phyloP scores from a whole-genome alignment of 108 stramenopile genomes.

The Nitzschia putrida region DNA sequence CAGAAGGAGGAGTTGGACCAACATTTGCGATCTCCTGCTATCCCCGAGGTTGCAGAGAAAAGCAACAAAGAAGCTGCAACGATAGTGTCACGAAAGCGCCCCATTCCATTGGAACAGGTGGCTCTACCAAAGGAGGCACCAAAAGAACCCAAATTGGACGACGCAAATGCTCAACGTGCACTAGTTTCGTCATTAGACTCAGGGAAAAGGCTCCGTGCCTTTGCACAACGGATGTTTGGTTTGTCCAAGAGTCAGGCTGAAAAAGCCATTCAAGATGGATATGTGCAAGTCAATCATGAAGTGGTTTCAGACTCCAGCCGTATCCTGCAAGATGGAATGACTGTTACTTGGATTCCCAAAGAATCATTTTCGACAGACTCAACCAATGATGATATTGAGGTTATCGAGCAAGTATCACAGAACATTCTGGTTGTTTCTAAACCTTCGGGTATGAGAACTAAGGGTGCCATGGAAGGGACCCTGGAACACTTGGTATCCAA shows the following conservation, averaged over 20 bases:
- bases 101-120: background rate
- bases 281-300: constrained; percentile 46
- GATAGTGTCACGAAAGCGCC: background rate
- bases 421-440: constrained; percentile 46
- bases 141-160: background rate
- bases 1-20: constrained; percentile 14
- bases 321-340: constrained; percentile 31
- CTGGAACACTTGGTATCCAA: constrained; percentile 24
- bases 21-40: constrained; percentile 47
- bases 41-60: constrained; percentile 29
- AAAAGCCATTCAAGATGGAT: constrained; percentile 43
- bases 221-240: constrained; percentile 37
- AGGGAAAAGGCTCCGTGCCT: constrained; percentile 57
- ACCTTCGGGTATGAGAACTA: constrained; percentile 56
- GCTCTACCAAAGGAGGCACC: background rate
- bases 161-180: constrained; percentile 13
- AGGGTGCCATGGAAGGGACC: constrained; percentile 31
- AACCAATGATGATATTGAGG: constrained; percentile 10
- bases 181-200: constrained; percentile 13
- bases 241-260: constrained; percentile 51
- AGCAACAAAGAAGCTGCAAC: background rate
- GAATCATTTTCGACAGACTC: background rate
- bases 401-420: constrained; percentile 11
- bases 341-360: background rate
- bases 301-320: constrained; percentile 57